Evolutionary conservation across 106 monocot species (phyloP).

Genomic region (Dendrobium catenatum): DNA sequence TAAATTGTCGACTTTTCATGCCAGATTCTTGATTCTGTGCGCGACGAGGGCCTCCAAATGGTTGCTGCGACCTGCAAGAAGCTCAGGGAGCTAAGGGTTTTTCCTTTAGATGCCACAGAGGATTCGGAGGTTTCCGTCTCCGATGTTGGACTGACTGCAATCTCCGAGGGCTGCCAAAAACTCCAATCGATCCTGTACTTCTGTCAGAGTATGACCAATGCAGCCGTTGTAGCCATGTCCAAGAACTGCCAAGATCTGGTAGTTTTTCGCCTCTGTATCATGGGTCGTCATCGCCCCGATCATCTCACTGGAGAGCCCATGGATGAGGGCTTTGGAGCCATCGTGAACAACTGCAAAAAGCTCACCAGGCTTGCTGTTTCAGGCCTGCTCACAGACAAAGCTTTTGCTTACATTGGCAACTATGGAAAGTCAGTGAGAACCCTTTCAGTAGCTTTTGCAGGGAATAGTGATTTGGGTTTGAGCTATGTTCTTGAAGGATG

Average conservation of each 20-base stretch:
- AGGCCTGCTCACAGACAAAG: conserved; percentile 72
- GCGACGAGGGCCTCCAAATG: conserved; percentile 34
- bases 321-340: conserved; percentile 90
- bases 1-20: background rate
- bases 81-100: conserved; percentile 43
- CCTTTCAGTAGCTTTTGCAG: conserved; percentile 81
- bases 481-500: conserved; percentile 79
- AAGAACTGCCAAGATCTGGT: conserved; percentile 65
- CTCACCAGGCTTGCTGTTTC: conserved; percentile 79
- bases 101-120: conserved; percentile 24
- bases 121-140: conserved; percentile 58
- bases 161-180: conserved; percentile 74
- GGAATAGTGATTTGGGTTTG: conserved; percentile 52
- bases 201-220: conserved; percentile 83
- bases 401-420: conserved; percentile 73
- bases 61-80: conserved; percentile 51
- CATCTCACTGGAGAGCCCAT: conserved; percentile 60
- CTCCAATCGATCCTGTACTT: conserved; percentile 83
- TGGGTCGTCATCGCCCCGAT: conserved; percentile 65
- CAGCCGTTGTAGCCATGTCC: conserved; percentile 66
- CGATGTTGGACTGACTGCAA: conserved; percentile 57
- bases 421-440: conserved; percentile 73
- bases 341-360: conserved; percentile 85
- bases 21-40: conserved; percentile 29
- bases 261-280: conserved; percentile 83